Base-by-base conservation (phyloP, 2,329 filamentous ascomycete genomes). In the Emmonsia crescens region DNA sequence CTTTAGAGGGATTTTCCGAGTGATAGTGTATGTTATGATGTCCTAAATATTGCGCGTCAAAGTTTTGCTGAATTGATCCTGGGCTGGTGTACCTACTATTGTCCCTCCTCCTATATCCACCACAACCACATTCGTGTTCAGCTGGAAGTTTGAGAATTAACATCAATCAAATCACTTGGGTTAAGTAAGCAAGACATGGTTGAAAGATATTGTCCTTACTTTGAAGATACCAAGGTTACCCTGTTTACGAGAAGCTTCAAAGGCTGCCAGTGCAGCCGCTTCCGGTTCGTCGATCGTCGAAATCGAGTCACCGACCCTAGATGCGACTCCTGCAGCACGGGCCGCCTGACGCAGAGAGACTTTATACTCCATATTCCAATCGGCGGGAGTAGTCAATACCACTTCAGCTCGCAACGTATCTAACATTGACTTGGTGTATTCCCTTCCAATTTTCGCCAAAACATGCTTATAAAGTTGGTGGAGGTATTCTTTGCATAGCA, bases 91-190 rank as follows among this genome's bases (percentile, higher is more conserved):
- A 46, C 61, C 54, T 57, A 64, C 63, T 1, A 64, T 59, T 5
- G 67, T 69, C 2, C 67, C 67, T 4, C 67, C 67, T 9, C 67
- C 67, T 38, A 65, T 60, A 51, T 69, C 66, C 2, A 66, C 46
- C 10, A 68, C 56, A 40, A 63, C 59, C 1, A 61, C 48, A 27
- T 63, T 64, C 19, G 58, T 59, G 3, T 55, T 58, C 8, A 9
- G 1, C 63, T 64, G 36, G 27, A 42, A 38, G 16, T 8, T 10
- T 51, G 19, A 9, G 14, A 5, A 21, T 52, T 52, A 33, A 33
- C 29, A n/a, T n/a, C 29, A 8, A n/a, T 33, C 5, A 29, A 33
- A 19, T n/a, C 16, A 2, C 5, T 52, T 19, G 49, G 29, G 27
- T 12, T 33, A 29, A 19, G 29, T n/a, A 8, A 29, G 14, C 14